A percentile compares a stretch with the other conserved stretches of the same genome.
Evolutionary conservation across 208 protist genomes (phyloP).

Genomic region (Crithidia sp.): DNA sequence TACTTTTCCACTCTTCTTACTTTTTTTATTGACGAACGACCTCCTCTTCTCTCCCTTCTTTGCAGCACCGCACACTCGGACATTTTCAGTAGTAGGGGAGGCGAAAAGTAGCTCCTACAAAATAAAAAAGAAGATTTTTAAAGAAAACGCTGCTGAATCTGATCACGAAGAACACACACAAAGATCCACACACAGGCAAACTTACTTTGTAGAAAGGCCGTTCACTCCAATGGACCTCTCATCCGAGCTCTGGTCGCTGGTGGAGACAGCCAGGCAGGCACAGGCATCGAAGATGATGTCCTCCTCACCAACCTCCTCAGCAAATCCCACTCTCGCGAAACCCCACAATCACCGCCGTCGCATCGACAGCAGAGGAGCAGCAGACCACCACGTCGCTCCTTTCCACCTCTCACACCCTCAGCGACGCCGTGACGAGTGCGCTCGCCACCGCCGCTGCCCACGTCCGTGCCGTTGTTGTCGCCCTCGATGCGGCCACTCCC

Average conservation of each 20-base stretch:
- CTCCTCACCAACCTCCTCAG: no score
- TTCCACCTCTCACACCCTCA: slow-evolving; percentile 20
- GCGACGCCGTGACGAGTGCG: slow-evolving; percentile 4
- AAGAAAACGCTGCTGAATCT: no score
- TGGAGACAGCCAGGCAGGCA: slow-evolving; percentile 5
- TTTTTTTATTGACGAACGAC: no score
- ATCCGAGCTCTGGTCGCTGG: slow-evolving; percentile 24
- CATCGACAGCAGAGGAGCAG: not conserved
- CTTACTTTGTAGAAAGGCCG: not conserved
- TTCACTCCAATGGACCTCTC: slow-evolving; percentile 23
- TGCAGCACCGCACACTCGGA: no score
- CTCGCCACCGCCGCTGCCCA: slow-evolving; percentile 12
- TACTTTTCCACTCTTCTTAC: no score
- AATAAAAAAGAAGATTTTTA: no score
- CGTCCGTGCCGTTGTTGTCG: slow-evolving; percentile 34
- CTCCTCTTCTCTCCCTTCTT: no score
- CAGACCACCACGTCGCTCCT: slow-evolving; percentile 19
- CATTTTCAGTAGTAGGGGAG: no score
- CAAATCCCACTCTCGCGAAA: not conserved
- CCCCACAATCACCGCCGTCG: not conserved
- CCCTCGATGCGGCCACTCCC: slow-evolving; percentile 51
- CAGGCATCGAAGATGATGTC: not conserved
- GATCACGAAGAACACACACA: not conserved
- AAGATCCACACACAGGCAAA: not conserved
- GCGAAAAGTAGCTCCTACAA: no score